phyloP scores from a whole-genome alignment of 208 protist species.

The Trypanosoma lewisi region DNA sequence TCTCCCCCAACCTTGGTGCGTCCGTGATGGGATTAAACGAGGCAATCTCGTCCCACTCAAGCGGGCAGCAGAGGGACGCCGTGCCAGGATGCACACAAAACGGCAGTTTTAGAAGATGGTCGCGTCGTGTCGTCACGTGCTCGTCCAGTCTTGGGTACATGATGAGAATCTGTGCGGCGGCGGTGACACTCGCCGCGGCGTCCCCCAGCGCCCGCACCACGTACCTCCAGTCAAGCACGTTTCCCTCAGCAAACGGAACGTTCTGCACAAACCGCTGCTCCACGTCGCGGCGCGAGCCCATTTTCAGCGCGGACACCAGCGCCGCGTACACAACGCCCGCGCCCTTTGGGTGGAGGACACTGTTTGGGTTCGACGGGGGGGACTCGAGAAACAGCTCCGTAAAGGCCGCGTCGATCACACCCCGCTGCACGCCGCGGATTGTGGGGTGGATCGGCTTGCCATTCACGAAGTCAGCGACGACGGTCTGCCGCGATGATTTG shows the following conservation, averaged over 20 bases:
- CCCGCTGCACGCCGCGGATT: slow-evolving; percentile 50
- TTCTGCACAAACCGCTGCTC: slow-evolving; percentile 57
- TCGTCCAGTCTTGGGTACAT: slow-evolving; percentile 97
- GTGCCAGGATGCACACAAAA: slow-evolving; percentile 98
- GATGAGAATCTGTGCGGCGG: slow-evolving; percentile 66
- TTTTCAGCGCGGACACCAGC: slow-evolving; percentile 65
- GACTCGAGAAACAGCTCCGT: slow-evolving; percentile 64
- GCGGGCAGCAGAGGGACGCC: slow-evolving; percentile 78
- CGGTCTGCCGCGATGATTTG: slow-evolving; percentile 46
- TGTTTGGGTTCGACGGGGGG: slow-evolving; percentile 66
- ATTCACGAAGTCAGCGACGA: slow-evolving; percentile 69
- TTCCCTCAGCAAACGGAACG: slow-evolving; percentile 48
- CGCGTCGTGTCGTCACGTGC: slow-evolving; percentile 94
- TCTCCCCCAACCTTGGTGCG: slow-evolving; percentile 65
- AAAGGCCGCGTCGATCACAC: slow-evolving; percentile 61
- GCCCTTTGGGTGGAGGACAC: slow-evolving; percentile 50
- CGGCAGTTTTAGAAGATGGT: slow-evolving; percentile 98
- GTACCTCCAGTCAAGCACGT: slow-evolving; percentile 60
- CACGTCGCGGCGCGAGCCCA: slow-evolving; percentile 49
- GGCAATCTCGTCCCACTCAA: slow-evolving; percentile 65
- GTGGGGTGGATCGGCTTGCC: slow-evolving; percentile 81
- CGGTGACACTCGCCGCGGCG: slow-evolving; percentile 51
- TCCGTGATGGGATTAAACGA: slow-evolving; percentile 67
- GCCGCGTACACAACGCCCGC: slow-evolving; percentile 72
- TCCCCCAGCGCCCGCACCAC: slow-evolving; percentile 49